These are phyloP conservation scores for Ottelia alismoides DNA, from an alignment of 106 monocot species.

Conservation along the genomic window DNA sequence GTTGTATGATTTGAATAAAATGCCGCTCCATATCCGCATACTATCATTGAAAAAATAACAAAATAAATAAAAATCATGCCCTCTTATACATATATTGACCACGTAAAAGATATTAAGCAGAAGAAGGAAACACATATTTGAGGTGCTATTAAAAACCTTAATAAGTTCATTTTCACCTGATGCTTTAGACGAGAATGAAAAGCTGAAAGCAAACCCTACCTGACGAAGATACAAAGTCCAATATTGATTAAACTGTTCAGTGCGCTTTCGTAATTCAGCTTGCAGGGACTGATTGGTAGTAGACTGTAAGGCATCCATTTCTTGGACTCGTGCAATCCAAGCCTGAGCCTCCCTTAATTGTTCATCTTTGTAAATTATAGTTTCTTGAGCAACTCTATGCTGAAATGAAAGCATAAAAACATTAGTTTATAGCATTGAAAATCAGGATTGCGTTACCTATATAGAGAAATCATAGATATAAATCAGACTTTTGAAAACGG, in stretches of 20 bases:
- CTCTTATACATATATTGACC: too few relatives aligned
- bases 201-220: too few relatives aligned
- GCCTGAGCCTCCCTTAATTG: constrained; percentile 76
- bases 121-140: too few relatives aligned
- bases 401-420: constrained; percentile 19
- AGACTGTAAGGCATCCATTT: constrained; percentile 70
- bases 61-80: too few relatives aligned
- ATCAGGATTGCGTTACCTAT: too few relatives aligned
- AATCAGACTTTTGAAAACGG: too few relatives aligned
- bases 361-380: constrained; percentile 76
- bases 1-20: constrained; percentile 85
- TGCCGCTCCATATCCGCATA: constrained; percentile 76
- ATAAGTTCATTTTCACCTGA: too few relatives aligned
- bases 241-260: constrained; percentile 89
- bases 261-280: constrained; percentile 68
- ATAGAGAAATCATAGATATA: too few relatives aligned
- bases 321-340: constrained; percentile 73
- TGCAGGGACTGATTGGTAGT: constrained; percentile 63
- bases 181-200: too few relatives aligned
- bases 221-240: constrained; percentile 59
- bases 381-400: constrained; percentile 82
- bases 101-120: too few relatives aligned
- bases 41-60: constrained; percentile 22
- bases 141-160: too few relatives aligned
- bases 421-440: too few relatives aligned